Base-by-base conservation (phyloP, 2,329 filamentous ascomycete species). In the Hirsutella minnesotensis region DNA sequence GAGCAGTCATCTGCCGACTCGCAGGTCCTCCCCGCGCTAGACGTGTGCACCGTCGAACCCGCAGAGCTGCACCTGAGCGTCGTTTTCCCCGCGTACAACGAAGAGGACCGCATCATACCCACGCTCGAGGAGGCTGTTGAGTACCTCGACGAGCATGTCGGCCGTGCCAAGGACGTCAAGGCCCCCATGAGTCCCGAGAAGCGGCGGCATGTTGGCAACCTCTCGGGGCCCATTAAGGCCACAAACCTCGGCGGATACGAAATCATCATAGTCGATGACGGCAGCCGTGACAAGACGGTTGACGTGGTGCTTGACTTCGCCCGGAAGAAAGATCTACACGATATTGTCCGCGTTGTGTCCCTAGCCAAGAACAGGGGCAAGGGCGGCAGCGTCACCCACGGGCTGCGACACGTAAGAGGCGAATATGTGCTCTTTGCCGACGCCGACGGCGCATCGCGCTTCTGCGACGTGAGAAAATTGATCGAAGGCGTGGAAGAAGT, bases 81-180 rank as follows among this genome's bases (percentile, higher is more conserved):
- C 8, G 87, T 98, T 0, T 82, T 98, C 36, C 92, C 92, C 0
- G 92, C 92, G 9, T 98, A 88, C 72, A 98, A 98, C 53, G 92
- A 98, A 58, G 83, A 90, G 59, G 73, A 84, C 45, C 80, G 92
- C 24, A 73, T 98, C 38, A 72, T 79, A 12, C 83, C 81, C 10
- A 95, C 95, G 66, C 72, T 98, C 12, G 81, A 94, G 56, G 92
- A 98, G 63, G 88, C 92, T 1, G 83, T 96, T 21, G 79, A 79
- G 40, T 95, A 89, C 59, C 73, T 98, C 9, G 84, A 95, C 60
- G 66, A 71, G 40, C 75, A 81, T 49, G 90, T 94, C 56, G 86
- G 86, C 9, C 70, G 71, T 16, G 53, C 50, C 36, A 39, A 48
- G 31, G 51, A 53, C 51, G 45, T 50, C 40, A 54, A 56, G 42